Percentiles rank a stretch among this genome's conserved stretches.
These are phyloP conservation scores for Aechmea fasciata DNA, from an alignment of 176 grass and related monocot genomes.

Conservation along the genomic window DNA sequence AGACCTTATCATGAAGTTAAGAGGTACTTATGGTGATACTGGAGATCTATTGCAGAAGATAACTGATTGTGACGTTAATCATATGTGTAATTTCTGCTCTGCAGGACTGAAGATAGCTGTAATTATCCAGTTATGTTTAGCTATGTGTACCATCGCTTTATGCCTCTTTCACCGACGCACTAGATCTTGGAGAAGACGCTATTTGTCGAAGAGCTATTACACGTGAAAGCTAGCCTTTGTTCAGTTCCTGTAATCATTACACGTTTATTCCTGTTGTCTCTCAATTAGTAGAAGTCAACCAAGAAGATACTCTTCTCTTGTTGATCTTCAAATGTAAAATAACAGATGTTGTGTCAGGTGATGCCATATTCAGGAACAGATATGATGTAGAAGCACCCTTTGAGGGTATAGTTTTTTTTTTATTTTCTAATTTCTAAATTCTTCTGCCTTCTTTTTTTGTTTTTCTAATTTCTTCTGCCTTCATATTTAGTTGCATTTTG, in stretches of 20 bases:
- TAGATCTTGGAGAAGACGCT: constrained; percentile 34
- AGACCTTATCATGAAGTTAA: constrained; percentile 56
- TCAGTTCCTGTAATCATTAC: background rate
- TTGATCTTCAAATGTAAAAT: no score
- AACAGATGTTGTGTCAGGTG: no score
- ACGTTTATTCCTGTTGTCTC: background rate
- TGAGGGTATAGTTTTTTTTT: no score
- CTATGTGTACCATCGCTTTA: constrained; percentile 31
- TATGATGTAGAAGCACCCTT: no score
- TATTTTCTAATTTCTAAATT: no score
- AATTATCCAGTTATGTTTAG: constrained; percentile 45
- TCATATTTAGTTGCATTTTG: no score
- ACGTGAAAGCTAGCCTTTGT: background rate
- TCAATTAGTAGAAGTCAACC: background rate
- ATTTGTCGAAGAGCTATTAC: constrained; percentile 53
- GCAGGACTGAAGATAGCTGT: constrained; percentile 51
- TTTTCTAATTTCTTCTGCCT: no score
- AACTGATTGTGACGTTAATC: constrained; percentile 10
- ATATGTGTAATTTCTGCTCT: constrained; percentile 7
- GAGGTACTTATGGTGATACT: constrained; percentile 25
- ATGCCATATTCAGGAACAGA: no score
- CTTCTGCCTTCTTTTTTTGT: no score
- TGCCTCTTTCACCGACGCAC: constrained; percentile 36
- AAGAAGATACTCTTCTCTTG: no score
- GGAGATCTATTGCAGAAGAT: background rate